phyloP scores from a whole-genome alignment of 179 eudicot genomes.

The Drosera spatulata region DNA sequence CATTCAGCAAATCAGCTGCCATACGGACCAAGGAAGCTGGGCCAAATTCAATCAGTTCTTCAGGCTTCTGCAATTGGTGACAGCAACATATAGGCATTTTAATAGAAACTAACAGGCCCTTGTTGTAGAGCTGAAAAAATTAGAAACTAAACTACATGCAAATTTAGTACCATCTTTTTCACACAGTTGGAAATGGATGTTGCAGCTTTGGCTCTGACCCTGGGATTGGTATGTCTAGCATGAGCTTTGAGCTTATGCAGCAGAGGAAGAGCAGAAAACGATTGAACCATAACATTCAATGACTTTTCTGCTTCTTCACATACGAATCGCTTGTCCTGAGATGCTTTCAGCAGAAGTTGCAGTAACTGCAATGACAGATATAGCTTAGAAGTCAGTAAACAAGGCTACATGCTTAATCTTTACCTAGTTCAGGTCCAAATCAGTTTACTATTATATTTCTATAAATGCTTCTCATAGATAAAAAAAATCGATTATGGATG shows the following conservation, averaged over 20 bases:
- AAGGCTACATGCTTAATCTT: too few relatives aligned
- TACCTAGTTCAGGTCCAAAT: too few relatives aligned
- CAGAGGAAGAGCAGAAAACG: slow-evolving; percentile 58
- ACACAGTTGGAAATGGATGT: slow-evolving; percentile 59
- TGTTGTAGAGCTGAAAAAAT: neutral
- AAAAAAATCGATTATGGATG: too few relatives aligned
- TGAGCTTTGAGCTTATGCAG: slow-evolving; percentile 57
- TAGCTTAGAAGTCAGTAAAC: too few relatives aligned
- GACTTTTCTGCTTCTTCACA: slow-evolving; percentile 93
- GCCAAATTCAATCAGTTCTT: slow-evolving; percentile 67
- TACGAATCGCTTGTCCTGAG: slow-evolving; percentile 93
- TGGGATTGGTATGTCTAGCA: slow-evolving; percentile 55
- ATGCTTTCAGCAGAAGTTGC: slow-evolving; percentile 83
- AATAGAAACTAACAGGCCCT: neutral
- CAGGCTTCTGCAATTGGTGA: slow-evolving; percentile 26
- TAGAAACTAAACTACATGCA: too few relatives aligned
- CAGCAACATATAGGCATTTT: neutral
- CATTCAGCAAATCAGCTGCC: slow-evolving; percentile 60
- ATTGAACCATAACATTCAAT: slow-evolving; percentile 52
- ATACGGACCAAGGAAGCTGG: slow-evolving; percentile 43
- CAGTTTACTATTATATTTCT: too few relatives aligned
- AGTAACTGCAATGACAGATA: slow-evolving; percentile 32
- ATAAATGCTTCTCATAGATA: too few relatives aligned
- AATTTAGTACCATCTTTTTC: slow-evolving; percentile 55
- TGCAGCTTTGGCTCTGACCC: slow-evolving; percentile 91